Evolutionary conservation across 2,329 filamentous ascomycete genomes (phyloP).

Genomic region (Fusarium sp.): DNA sequence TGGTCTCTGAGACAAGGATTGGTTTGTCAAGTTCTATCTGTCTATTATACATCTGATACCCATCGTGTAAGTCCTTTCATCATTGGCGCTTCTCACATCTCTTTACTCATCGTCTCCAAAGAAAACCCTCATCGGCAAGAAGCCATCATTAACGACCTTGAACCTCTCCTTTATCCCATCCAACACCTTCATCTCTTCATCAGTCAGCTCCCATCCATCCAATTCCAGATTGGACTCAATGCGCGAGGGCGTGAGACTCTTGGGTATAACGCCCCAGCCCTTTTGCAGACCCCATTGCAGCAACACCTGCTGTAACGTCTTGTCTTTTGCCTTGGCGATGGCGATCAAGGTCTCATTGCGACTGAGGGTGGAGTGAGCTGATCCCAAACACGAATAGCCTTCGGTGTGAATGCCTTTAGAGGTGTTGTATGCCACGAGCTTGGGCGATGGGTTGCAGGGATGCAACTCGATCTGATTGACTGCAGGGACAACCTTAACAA

Average conservation of each 20-base stretch:
- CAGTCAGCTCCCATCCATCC: constrained; percentile 80
- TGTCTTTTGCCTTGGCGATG: constrained; percentile 76
- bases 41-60: constrained; percentile 24
- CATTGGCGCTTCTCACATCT: not conserved
- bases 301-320: constrained; percentile 82
- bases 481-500: constrained; percentile 68
- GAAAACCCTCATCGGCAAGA: constrained; percentile 85
- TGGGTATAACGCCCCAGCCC: constrained; percentile 88
- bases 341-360: constrained; percentile 75
- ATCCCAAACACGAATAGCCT: constrained; percentile 82
- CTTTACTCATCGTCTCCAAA: constrained; percentile 84
- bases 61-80: constrained; percentile 15
- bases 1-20: not conserved
- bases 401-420: constrained; percentile 82
- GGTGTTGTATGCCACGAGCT: constrained; percentile 80
- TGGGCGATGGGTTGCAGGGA: constrained; percentile 85
- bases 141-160: constrained; percentile 84
- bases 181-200: constrained; percentile 80
- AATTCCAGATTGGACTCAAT: constrained; percentile 84
- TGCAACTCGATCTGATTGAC: constrained; percentile 90
- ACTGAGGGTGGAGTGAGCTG: constrained; percentile 78
- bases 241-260: constrained; percentile 80
- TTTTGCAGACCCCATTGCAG: constrained; percentile 86
- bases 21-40: constrained; percentile 5
- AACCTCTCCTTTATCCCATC: constrained; percentile 80